A percentile compares a stretch with the other conserved stretches of the same genome.
Evolutionary conservation across 2,329 filamentous ascomycete species (phyloP).

Genomic region (Pseudogymnoascus verrucosus): DNA sequence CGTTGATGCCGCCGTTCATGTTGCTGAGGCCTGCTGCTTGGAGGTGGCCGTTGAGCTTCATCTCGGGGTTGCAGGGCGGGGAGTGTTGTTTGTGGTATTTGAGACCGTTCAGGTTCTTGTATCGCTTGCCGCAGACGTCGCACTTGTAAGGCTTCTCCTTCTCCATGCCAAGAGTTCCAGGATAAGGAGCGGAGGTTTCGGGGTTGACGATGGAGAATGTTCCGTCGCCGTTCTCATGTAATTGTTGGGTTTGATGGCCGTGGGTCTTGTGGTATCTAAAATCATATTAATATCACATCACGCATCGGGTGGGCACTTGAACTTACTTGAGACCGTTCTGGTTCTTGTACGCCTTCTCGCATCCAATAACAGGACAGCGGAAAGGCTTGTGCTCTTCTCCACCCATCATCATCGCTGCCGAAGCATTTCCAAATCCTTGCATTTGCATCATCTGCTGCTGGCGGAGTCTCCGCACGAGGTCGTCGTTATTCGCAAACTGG

Average conservation of each 20-base stretch:
- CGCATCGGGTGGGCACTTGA: neutral
- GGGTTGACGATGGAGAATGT: conserved; percentile 98
- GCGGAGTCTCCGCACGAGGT: conserved; percentile 60
- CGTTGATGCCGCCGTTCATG: conserved; percentile 25
- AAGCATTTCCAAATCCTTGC: conserved; percentile 21
- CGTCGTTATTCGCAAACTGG: conserved; percentile 63
- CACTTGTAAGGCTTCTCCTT: conserved; percentile 99
- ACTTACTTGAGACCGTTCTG: conserved; percentile 93
- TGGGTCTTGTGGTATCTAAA: conserved; percentile 65
- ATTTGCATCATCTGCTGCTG: conserved; percentile 47
- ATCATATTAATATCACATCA: conserved; percentile 14
- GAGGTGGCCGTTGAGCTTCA: conserved; percentile 39
- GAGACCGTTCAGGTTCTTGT: conserved; percentile 97
- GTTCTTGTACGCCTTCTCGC: conserved; percentile 99
- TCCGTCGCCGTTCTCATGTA: conserved; percentile 93
- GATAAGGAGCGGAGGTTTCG: conserved; percentile 87
- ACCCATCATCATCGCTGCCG: conserved; percentile 48
- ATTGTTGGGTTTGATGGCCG: conserved; percentile 90
- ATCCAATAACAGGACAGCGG: conserved; percentile 94
- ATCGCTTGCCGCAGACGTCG: conserved; percentile 93
- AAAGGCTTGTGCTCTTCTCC: conserved; percentile 96
- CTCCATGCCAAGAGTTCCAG: conserved; percentile 97
- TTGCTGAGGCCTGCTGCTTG: conserved; percentile 28
- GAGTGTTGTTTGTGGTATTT: conserved; percentile 91
- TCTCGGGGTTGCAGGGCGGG: conserved; percentile 81